These are phyloP conservation scores for Plasmopara muralis DNA, from an alignment of 352 stramenopile species.

Conservation along the genomic window DNA sequence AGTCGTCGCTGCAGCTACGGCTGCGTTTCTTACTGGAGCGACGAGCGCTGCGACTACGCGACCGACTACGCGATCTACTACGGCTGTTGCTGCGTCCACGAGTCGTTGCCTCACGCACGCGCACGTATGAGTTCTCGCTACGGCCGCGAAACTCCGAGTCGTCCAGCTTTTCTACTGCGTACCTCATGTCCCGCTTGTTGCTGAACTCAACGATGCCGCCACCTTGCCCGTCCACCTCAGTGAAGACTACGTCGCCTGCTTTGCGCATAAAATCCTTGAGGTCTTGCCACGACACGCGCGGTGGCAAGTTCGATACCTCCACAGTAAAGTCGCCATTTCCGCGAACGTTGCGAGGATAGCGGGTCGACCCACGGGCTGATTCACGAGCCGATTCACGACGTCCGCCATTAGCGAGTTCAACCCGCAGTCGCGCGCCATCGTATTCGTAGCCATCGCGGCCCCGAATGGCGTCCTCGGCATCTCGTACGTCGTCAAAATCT, in stretches of 20 bases:
- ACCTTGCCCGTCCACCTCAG: constrained; percentile 63
- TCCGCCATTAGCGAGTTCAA: constrained; percentile 44
- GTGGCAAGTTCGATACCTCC: constrained; percentile 48
- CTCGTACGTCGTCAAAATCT: constrained; percentile 62
- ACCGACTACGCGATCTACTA: constrained; percentile 33
- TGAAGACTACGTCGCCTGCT: constrained; percentile 56
- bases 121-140: constrained; percentile 45
- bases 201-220: constrained; percentile 59
- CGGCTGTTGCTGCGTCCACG: constrained; percentile 27
- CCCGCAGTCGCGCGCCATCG: constrained; percentile 47
- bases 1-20: constrained; percentile 28
- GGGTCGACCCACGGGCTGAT: constrained; percentile 13
- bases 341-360: constrained; percentile 40
- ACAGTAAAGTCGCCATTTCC: constrained; percentile 51
- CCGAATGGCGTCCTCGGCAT: constrained; percentile 61
- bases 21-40: constrained; percentile 1
- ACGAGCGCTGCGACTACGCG: background rate
- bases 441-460: constrained; percentile 51
- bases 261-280: constrained; percentile 68
- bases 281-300: constrained; percentile 54
- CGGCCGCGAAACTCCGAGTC: constrained; percentile 51
- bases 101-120: constrained; percentile 26
- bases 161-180: constrained; percentile 59
- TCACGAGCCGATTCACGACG: constrained; percentile 16
- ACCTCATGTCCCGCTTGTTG: constrained; percentile 67